phyloP scores from a whole-genome alignment of 768 basidiomycete species.

The Mycena venus region DNA sequence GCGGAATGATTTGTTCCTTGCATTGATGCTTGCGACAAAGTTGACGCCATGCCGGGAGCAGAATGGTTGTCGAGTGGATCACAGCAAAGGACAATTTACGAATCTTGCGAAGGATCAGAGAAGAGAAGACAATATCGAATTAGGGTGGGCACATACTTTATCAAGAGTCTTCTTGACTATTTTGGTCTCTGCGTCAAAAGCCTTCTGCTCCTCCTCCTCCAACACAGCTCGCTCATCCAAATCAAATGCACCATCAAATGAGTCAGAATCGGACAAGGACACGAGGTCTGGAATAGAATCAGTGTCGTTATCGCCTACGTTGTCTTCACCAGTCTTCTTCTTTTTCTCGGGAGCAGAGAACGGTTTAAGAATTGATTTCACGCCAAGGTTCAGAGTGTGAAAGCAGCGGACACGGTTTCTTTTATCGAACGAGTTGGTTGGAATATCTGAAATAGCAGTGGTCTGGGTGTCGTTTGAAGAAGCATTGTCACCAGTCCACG shows the following conservation, averaged over 20 bases:
- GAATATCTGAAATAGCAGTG: background rate
- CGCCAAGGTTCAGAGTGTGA: constrained; percentile 25
- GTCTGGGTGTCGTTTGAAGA: constrained; percentile 25
- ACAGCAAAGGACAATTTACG: background rate
- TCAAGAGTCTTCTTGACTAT: background rate
- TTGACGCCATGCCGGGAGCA: background rate
- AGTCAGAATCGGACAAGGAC: background rate
- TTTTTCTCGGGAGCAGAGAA: constrained; percentile 14
- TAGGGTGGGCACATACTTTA: constrained; percentile 4
- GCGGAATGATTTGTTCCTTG: background rate
- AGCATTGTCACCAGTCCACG: constrained; percentile 23
- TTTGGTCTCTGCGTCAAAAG: constrained; percentile 1
- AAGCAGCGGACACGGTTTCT: constrained; percentile 22
- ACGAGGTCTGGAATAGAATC: background rate
- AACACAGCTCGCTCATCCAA: background rate
- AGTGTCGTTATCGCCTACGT: background rate
- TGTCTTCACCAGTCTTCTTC: background rate
- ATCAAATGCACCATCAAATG: background rate
- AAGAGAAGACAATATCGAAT: constrained; percentile 6
- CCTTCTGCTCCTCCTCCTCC: background rate
- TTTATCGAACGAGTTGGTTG: constrained; percentile 6
- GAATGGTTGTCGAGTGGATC: background rate
- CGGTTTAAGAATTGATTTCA: constrained; percentile 16
- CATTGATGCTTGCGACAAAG: background rate
- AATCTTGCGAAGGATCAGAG: background rate